These are phyloP conservation scores for Albizia julibrissin DNA, from an alignment of 306 rosid genomes.

Conservation along the genomic window DNA sequence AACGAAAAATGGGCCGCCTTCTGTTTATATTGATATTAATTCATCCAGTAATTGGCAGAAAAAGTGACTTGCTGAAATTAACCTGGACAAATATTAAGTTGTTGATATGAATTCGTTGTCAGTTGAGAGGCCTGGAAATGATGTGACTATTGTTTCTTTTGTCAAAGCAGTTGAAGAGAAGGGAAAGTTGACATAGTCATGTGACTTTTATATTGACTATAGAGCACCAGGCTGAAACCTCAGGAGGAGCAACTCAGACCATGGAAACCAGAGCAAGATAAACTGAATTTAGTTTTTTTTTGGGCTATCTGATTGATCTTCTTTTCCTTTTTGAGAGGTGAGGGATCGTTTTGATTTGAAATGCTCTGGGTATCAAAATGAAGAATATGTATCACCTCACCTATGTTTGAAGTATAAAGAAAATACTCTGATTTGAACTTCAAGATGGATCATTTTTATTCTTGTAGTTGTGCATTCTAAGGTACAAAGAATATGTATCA, in stretches of 20 bases:
- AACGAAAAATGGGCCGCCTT: neutral
- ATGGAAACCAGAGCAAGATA: neutral
- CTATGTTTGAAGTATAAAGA: too few relatives aligned
- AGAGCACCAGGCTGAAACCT: neutral
- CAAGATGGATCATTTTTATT: neutral
- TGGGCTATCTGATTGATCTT: neutral
- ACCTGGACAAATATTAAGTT: neutral
- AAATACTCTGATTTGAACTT: too few relatives aligned
- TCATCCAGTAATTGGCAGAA: neutral
- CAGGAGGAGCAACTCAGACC: neutral
- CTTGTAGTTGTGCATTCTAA: neutral
- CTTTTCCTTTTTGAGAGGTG: neutral
- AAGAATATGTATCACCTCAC: too few relatives aligned
- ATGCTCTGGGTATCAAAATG: neutral
- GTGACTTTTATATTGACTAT: neutral
- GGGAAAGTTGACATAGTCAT: neutral
- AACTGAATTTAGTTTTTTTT: neutral
- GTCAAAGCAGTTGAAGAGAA: neutral
- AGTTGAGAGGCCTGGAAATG: neutral
- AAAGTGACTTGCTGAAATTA: neutral
- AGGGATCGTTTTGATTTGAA: neutral
- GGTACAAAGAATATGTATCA: neutral
- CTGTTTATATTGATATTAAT: neutral
- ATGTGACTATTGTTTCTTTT: neutral
- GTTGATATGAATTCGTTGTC: neutral